Conservation (phyloP, 306 rosid species). For the Quillaja saponaria region DNA sequence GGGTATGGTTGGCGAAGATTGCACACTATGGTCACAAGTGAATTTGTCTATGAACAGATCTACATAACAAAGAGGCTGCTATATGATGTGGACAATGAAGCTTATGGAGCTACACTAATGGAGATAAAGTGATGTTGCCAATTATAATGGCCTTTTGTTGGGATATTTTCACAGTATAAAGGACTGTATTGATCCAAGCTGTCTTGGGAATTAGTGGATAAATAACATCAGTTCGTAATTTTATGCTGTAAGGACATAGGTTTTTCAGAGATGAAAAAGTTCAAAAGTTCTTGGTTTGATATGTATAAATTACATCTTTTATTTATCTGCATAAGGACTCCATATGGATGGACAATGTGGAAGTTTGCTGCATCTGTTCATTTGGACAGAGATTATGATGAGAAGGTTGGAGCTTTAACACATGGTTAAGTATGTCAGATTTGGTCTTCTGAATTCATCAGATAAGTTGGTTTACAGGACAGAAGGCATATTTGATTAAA, state of each 20-base stretch:
- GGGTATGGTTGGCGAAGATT: conserved; percentile 52
- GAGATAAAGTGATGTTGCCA: conserved; percentile 49
- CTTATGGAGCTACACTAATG: conserved; percentile 50
- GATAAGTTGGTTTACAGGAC: conserved; percentile 44
- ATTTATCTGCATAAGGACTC: conserved; percentile 36
- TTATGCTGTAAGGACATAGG: conserved; percentile 50
- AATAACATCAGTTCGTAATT: conserved; percentile 27
- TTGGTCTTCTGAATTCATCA: conserved; percentile 42
- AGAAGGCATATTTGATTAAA: conserved; percentile 32
- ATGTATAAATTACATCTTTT: conserved; percentile 38
- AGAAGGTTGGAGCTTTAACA: conserved; percentile 38
- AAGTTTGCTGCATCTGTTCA: conserved; percentile 43
- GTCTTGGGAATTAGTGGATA: conserved; percentile 31
- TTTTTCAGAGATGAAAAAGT: conserved; percentile 41
- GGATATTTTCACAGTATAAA: conserved; percentile 23
- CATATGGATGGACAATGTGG: conserved; percentile 46
- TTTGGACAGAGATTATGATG: conserved; percentile 36
- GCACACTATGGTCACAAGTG: conserved; percentile 61
- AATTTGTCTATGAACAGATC: conserved; percentile 80
- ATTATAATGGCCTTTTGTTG: conserved; percentile 32
- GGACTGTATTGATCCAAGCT: conserved; percentile 41
- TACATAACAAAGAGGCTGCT: conserved; percentile 65
- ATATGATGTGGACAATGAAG: conserved; percentile 67
- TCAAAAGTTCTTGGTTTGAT: conserved; percentile 40
- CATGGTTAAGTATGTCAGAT: conserved; percentile 47